Base-by-base conservation (phyloP, 176 grass and related monocot genomes). In the Avena atlantica region DNA sequence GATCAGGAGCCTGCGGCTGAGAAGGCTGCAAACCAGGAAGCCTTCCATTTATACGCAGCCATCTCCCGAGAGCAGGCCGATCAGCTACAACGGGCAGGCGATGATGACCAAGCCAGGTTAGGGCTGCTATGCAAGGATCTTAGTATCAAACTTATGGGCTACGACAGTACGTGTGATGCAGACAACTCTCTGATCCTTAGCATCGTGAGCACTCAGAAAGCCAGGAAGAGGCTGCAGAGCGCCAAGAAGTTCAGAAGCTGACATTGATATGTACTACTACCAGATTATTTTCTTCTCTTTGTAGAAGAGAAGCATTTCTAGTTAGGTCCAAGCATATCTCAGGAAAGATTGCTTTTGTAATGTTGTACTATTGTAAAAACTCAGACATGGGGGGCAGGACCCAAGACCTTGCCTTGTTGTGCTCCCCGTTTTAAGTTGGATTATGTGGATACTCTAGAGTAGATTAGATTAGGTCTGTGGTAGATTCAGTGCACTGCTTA, bases 111-210 rank as follows among this genome's bases (percentile, higher is more conserved):
- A 67, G 73, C 6, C 80, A 90, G 86, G 82, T 78, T 98, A 68
- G 68, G 16, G 44, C 72, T 95, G n/a, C 29, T 98, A 75, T 94
- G 92, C 81, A 89, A 91, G 57, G 93, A 95, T 48, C 77, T 94
- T 50, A 70, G 64, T 74, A 25, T 92, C 52, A 95, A 94, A 67
- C 89, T 95, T 20, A 92, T 95, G 96, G 96, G 96, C 13, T 92
- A 83, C 24, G 82, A 90, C 81, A 82, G 4, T 87, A 88, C 84
- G 14, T 94, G 88, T 17, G 81, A 84, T 52, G 20, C 83, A 75
- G 70, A 78, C 53, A 78, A 61, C 74, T 81, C 90, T 68, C 80
- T 98, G 71, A 94, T 98, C 87, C 47, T 75, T 81, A 84, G 89
- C 82, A 95, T 98, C 88, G 66, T 67, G 76, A 82, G 81, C 24